phyloP scores from a whole-genome alignment of 257 asterid genomes.

The Solanum chiquidenum region DNA sequence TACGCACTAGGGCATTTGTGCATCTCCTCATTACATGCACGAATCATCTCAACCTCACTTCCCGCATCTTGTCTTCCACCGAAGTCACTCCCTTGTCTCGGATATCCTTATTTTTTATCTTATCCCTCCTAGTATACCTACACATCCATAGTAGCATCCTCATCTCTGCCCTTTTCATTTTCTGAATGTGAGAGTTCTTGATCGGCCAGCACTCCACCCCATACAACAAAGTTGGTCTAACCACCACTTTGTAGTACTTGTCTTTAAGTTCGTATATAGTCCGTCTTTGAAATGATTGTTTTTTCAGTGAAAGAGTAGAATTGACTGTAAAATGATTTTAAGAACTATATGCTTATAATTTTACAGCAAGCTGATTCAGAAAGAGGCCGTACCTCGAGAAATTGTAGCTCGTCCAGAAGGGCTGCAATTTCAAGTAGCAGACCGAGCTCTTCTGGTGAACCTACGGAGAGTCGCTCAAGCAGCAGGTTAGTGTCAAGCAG shows the following conservation, averaged over 20 bases:
- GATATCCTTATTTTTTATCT: background rate
- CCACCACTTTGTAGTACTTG: background rate
- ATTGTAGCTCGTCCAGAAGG: constrained; percentile 66
- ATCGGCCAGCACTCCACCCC: background rate
- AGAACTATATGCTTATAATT: background rate
- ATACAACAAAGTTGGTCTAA: background rate
- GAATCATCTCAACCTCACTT: background rate
- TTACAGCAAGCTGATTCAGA: constrained; percentile 66
- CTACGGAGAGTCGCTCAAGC: constrained; percentile 27
- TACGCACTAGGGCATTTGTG: background rate
- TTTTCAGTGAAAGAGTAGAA: background rate
- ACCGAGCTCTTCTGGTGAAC: constrained; percentile 53
- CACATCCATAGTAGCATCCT: background rate
- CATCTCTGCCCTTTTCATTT: background rate
- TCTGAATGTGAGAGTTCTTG: background rate
- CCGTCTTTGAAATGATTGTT: background rate
- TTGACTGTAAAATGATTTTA: background rate
- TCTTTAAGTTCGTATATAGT: background rate
- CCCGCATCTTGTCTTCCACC: background rate
- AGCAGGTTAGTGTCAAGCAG: constrained; percentile 19
- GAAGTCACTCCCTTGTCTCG: background rate
- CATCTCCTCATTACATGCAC: background rate
- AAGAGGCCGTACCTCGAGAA: constrained; percentile 48
- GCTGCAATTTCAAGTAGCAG: constrained; percentile 36
- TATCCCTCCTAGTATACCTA: background rate